A percentile compares a stretch with the other conserved stretches of the same genome.
Conservation (phyloP, 306 rosid species). For the Dicorynia guianensis region DNA sequence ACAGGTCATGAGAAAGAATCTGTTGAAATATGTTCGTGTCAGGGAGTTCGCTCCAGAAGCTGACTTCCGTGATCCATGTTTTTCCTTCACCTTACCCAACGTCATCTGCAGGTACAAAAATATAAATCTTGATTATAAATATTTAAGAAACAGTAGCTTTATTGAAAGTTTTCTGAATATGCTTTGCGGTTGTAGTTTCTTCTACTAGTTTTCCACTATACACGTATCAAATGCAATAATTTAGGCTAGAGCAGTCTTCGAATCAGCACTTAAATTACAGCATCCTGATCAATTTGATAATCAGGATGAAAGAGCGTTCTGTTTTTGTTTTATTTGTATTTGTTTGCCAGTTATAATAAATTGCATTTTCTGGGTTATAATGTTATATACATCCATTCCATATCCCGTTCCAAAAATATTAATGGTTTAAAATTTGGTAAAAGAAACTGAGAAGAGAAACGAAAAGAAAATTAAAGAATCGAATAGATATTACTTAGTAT, state of each 20-base stretch:
- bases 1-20: conserved; percentile 88
- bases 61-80: conserved; percentile 61
- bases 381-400: no score
- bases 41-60: conserved; percentile 98
- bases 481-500: no score
- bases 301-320: not conserved
- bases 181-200: not conserved
- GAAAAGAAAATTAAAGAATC: no score
- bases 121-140: not conserved
- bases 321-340: not conserved
- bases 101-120: conserved; percentile 81
- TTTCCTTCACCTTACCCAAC: conserved; percentile 78
- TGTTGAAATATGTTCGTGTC: conserved; percentile 72
- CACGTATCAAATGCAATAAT: no score
- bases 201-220: not conserved
- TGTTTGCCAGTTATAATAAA: not conserved
- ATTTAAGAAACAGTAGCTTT: not conserved
- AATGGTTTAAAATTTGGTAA: no score
- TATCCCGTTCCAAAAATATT: no score
- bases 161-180: conserved; percentile 4
- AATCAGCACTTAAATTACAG: no score
- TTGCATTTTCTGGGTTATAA: not conserved
- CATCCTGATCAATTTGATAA: no score
- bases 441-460: no score
- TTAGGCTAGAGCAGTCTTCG: no score